Percentiles rank a stretch among this genome's conserved stretches.
Evolutionary conservation across 305 asterid genomes (phyloP).

Genomic region (Fraxinus dipetala): DNA sequence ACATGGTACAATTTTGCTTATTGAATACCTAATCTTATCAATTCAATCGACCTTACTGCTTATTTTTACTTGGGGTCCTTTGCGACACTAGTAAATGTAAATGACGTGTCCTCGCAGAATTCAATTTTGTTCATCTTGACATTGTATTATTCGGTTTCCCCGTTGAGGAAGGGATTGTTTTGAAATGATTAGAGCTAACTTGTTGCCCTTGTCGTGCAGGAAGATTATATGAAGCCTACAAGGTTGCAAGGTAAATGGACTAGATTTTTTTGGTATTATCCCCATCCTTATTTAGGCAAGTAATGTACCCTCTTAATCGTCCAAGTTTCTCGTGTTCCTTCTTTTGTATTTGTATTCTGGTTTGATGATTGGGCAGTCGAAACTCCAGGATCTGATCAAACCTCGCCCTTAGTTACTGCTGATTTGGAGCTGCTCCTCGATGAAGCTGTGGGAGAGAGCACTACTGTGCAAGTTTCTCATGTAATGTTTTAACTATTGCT

Average conservation of each 20-base stretch:
- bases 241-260: slow-evolving; percentile 14
- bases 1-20: slow-evolving; percentile 74
- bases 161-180: background rate
- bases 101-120: background rate
- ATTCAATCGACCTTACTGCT: slow-evolving; percentile 13
- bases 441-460: background rate
- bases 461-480: background rate
- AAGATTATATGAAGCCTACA: background rate
- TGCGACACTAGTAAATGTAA: background rate
- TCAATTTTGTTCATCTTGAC: background rate
- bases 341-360: background rate
- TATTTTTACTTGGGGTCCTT: slow-evolving; percentile 5
- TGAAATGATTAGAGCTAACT: slow-evolving; percentile 13
- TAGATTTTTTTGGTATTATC: background rate
- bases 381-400: background rate
- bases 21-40: slow-evolving; percentile 24
- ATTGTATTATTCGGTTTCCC: background rate
- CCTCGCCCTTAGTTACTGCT: background rate
- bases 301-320: background rate
- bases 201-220: slow-evolving; percentile 5
- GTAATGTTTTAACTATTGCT: background rate
- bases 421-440: background rate
- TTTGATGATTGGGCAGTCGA: slow-evolving; percentile 9
- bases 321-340: background rate
- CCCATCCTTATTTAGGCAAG: background rate